phyloP scores from a whole-genome alignment of 2,329 filamentous ascomycete genomes.

The Phoma herbarum region DNA sequence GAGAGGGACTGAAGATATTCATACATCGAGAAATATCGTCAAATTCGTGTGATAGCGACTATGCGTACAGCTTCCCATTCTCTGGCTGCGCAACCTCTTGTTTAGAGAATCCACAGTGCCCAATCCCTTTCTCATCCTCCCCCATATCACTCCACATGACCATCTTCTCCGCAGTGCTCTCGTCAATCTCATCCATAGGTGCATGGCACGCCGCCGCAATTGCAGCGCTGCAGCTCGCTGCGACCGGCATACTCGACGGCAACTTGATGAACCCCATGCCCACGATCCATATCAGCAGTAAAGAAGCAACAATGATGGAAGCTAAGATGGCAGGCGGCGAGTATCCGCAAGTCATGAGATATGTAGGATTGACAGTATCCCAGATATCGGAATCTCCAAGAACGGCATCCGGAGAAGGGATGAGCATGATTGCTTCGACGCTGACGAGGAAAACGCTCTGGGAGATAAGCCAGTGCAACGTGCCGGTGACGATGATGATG shows the following conservation, averaged over 20 bases:
- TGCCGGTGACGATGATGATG: neutral
- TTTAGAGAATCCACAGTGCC: neutral
- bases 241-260: neutral
- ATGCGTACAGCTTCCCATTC: neutral
- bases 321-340: neutral
- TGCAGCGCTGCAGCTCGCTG: neutral
- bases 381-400: neutral
- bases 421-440: neutral
- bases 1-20: conserved; percentile 35
- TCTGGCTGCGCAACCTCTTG: neutral
- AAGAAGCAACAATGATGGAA: neutral
- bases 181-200: too few relatives aligned
- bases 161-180: too few relatives aligned
- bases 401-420: neutral
- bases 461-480: neutral
- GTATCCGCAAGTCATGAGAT: neutral
- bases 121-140: neutral
- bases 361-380: neutral
- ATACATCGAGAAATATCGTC: too few relatives aligned
- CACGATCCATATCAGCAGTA: neutral
- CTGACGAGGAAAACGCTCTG: neutral
- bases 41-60: neutral
- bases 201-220: neutral
- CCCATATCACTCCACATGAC: neutral
- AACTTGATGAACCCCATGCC: neutral